phyloP scores from a whole-genome alignment of 257 asterid genomes.

The Nicotiana noctiflora region DNA sequence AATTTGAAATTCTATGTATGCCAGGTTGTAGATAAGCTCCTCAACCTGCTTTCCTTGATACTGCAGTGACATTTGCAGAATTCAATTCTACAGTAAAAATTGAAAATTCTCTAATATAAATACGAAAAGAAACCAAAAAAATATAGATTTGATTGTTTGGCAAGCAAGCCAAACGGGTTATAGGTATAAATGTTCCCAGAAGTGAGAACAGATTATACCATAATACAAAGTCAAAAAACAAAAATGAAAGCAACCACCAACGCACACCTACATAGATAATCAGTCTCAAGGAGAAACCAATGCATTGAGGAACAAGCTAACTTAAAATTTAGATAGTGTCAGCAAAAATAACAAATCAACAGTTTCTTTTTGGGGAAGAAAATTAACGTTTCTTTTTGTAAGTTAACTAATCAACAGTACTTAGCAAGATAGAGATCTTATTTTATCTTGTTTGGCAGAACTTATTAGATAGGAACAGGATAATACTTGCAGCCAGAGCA shows the following conservation, averaged over 20 bases:
- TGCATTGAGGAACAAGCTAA: neutral
- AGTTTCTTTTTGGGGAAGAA: neutral
- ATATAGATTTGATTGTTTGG: neutral
- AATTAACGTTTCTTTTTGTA: neutral
- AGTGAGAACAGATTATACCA: neutral
- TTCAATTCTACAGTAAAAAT: neutral
- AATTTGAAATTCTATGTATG: constrained; percentile 28
- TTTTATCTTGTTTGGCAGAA: neutral
- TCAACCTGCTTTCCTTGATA: constrained; percentile 51
- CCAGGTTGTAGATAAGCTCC: constrained; percentile 40
- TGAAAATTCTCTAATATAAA: neutral
- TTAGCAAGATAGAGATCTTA: neutral
- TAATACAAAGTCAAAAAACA: too few relatives aligned
- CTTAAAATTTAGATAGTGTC: neutral
- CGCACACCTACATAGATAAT: neutral
- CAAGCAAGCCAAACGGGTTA: neutral
- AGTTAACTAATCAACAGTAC: neutral
- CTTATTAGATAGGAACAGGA: neutral
- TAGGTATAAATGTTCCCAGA: neutral
- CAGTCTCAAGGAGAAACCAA: neutral
- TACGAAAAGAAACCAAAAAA: neutral
- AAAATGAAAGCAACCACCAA: too few relatives aligned
- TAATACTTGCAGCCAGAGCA: neutral
- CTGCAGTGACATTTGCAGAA: constrained; percentile 51
- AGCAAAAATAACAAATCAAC: neutral